phyloP scores from a whole-genome alignment of 208 protist species.

The Entamoeba moshkovskii region DNA sequence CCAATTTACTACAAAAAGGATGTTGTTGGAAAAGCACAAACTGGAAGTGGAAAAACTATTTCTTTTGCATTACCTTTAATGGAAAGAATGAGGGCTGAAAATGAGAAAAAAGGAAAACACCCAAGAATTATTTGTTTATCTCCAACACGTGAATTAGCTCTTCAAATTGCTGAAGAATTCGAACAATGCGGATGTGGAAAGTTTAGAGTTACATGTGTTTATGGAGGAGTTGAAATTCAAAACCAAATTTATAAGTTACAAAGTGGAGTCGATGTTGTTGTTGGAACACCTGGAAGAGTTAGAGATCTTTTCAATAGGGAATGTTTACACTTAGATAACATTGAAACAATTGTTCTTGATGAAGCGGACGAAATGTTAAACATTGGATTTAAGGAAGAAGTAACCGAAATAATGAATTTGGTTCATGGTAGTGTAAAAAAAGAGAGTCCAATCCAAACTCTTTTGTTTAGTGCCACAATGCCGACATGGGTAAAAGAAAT shows the following conservation, averaged over 20 bases:
- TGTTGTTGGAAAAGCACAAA: conserved; percentile 65
- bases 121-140: conserved; percentile 67
- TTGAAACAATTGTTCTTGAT: conserved; percentile 60
- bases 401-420: conserved; percentile 50
- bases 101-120: neutral
- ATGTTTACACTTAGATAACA: neutral
- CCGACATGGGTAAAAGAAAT: neutral
- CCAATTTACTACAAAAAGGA: conserved; percentile 41
- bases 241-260: conserved; percentile 71
- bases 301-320: conserved; percentile 93
- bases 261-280: conserved; percentile 79
- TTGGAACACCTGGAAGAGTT: conserved; percentile 86
- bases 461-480: conserved; percentile 27
- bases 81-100: conserved; percentile 22
- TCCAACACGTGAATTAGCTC: conserved; percentile 87
- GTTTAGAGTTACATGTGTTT: neutral
- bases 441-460: conserved; percentile 2
- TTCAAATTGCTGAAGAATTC: conserved; percentile 77
- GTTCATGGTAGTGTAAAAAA: neutral
- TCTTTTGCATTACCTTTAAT: conserved; percentile 68
- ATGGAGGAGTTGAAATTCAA: conserved; percentile 31
- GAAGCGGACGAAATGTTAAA: conserved; percentile 92
- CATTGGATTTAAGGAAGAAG: conserved; percentile 91
- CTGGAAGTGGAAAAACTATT: conserved; percentile 73
- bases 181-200: conserved; percentile 9